Conservation (phyloP, 768 basidiomycete genomes). For the Tubosaeta sp. region DNA sequence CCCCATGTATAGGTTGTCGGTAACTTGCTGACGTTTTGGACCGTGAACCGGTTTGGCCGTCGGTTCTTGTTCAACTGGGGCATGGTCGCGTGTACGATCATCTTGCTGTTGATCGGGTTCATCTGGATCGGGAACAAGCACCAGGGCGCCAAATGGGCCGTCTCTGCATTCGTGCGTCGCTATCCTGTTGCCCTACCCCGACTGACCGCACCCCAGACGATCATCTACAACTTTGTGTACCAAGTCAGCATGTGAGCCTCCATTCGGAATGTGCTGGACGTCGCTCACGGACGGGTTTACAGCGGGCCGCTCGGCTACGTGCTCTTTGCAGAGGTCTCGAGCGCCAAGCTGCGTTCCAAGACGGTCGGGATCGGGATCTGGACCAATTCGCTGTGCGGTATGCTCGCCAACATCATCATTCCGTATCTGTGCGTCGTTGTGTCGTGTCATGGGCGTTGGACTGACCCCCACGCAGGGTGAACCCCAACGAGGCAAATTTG, state of each 20-base stretch:
- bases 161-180: constrained; percentile 20
- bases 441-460: neutral
- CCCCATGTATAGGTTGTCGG: constrained; percentile 15
- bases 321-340: constrained; percentile 28
- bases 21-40: constrained; percentile 25
- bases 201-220: constrained; percentile 14
- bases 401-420: constrained; percentile 25
- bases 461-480: constrained; percentile 16
- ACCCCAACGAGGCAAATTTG: constrained; percentile 25
- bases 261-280: neutral
- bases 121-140: constrained; percentile 18
- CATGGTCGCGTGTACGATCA: constrained; percentile 19
- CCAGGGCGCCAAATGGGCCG: constrained; percentile 19
- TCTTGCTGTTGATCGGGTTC: constrained; percentile 26
- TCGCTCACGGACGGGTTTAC: neutral
- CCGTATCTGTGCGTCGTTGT: constrained; percentile 22
- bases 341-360: constrained; percentile 29
- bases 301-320: constrained; percentile 28
- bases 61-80: constrained; percentile 28
- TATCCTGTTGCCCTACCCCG: neutral
- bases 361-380: constrained; percentile 26
- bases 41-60: constrained; percentile 22
- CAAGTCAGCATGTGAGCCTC: constrained; percentile 24
- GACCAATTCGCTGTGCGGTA: constrained; percentile 22
- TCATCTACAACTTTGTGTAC: constrained; percentile 30